phyloP scores from a whole-genome alignment of 2,329 filamentous ascomycete genomes.

The Aspergillus quadrilineatus region DNA sequence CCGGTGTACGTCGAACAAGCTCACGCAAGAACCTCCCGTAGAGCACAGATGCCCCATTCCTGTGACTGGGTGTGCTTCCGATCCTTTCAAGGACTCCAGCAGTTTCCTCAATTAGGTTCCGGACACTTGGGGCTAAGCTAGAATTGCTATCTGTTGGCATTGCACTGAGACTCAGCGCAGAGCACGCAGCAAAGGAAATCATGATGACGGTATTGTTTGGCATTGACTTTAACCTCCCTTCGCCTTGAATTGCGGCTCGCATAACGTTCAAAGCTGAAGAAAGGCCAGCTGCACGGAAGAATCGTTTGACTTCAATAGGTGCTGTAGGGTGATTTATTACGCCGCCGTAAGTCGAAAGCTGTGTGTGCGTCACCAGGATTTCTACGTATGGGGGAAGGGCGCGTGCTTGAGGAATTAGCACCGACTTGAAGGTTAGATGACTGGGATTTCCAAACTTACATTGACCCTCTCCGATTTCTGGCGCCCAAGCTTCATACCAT shows the following conservation, averaged over 20 bases:
- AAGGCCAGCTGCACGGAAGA: slow-evolving; percentile 69
- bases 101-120: slow-evolving; percentile 66
- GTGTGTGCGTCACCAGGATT: slow-evolving; percentile 70
- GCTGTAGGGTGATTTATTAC: slow-evolving; percentile 74
- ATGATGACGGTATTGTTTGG: slow-evolving; percentile 77
- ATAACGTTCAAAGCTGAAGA: slow-evolving; percentile 73
- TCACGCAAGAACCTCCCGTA: slow-evolving; percentile 59
- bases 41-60: slow-evolving; percentile 64
- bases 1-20: slow-evolving; percentile 42
- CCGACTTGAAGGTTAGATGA: not conserved
- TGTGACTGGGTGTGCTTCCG: slow-evolving; percentile 63
- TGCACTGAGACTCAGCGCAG: slow-evolving; percentile 63
- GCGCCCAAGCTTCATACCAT: slow-evolving; percentile 65
- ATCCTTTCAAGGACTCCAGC: slow-evolving; percentile 68
- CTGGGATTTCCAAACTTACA: slow-evolving; percentile 35
- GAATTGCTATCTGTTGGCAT: slow-evolving; percentile 57
- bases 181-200: slow-evolving; percentile 73
- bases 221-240: slow-evolving; percentile 69
- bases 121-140: slow-evolving; percentile 61
- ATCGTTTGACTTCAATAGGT: slow-evolving; percentile 67
- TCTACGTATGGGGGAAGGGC: slow-evolving; percentile 70
- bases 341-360: slow-evolving; percentile 70
- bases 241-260: slow-evolving; percentile 70
- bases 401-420: slow-evolving; percentile 43
- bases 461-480: slow-evolving; percentile 55